Conservation (phyloP, 345 rosid species). For the Hypericum androsaemum region DNA sequence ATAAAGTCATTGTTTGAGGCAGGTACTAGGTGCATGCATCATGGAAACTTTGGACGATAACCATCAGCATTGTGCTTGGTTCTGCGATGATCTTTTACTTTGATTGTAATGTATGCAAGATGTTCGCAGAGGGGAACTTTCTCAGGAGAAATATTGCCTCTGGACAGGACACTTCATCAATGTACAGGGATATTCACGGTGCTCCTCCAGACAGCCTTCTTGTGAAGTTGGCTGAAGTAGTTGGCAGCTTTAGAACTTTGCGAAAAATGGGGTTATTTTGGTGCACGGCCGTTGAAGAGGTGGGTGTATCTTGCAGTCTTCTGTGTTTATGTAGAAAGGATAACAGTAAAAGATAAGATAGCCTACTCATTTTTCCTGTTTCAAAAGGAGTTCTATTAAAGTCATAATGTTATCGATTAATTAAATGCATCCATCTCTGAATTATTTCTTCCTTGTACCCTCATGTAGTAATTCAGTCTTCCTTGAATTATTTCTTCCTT, state of each 20-base stretch:
- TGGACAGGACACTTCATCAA: slow-evolving; percentile 38
- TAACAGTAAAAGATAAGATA: neutral
- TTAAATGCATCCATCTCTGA: no score
- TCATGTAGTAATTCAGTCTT: no score
- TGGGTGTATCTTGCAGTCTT: slow-evolving; percentile 30
- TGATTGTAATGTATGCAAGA: slow-evolving; percentile 64
- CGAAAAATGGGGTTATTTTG: slow-evolving; percentile 76
- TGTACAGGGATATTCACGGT: slow-evolving; percentile 73
- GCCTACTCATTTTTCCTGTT: no score
- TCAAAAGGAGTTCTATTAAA: no score
- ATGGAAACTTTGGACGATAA: slow-evolving; percentile 7
- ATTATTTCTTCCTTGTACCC: no score
- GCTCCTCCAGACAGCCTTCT: slow-evolving; percentile 72
- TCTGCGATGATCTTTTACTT: slow-evolving; percentile 47
- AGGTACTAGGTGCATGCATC: slow-evolving; percentile 34
- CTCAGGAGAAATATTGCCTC: slow-evolving; percentile 56
- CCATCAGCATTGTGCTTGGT: slow-evolving; percentile 13
- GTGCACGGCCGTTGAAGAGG: slow-evolving; percentile 73
- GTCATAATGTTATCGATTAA: no score
- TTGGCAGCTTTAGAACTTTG: slow-evolving; percentile 75
- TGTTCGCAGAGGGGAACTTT: slow-evolving; percentile 66
- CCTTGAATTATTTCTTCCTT: no score
- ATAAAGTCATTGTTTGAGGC: slow-evolving; percentile 43
- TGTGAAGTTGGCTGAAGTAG: slow-evolving; percentile 81
- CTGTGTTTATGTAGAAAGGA: neutral